Base-by-base conservation (phyloP, 371 early-diverging fungal genomes). In the Blakeslea trispora region DNA sequence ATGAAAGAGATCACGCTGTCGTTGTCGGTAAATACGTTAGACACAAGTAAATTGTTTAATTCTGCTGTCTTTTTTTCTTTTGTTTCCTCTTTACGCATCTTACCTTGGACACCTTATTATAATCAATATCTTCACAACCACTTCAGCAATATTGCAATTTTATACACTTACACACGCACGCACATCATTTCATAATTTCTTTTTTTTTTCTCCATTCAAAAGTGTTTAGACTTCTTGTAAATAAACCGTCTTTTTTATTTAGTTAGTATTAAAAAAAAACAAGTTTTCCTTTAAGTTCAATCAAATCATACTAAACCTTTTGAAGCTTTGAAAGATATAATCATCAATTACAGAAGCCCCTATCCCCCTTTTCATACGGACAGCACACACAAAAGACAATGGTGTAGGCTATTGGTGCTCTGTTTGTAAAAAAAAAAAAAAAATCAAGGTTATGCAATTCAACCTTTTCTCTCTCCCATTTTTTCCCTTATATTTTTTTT, bases 1-100 rank as follows among this genome's bases (percentile, higher is more conserved):
- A 98, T 75, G 99, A 99, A 82, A 92, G 99, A 84, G 99, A 99
- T 79, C 99, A 99, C 91, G 99, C 99, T 59, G 83, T 99, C 42
- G 99, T 99, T 50, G 91, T 98, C 55, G 99, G 99, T 59, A 86
- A 85, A 66, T 97, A 96, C 68, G 79, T 83, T 64, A 76, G 86
- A 51, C 61, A 77, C 70, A 80, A 84, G 69, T 84, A 84, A 74
- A 75, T 18, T 11, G 7, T 1, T 52, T 22, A 19, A 13, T 18
- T 9, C 35, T 22, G n/a, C 22, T 5, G 7, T 15, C 19, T 37
- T 35, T 39, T n/a, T n/a, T n/a, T n/a, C n/a, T n/a, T n/a, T n/a
- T n/a, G n/a, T n/a, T n/a, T n/a, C n/a, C 35, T 13, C 28, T 28
- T 28, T 28, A 5, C 28, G 22, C 10, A 51, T 40, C 18, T 52